Evolutionary conservation across 2,329 filamentous ascomycete genomes (phyloP).

Genomic region (Fusarium nelsonii): DNA sequence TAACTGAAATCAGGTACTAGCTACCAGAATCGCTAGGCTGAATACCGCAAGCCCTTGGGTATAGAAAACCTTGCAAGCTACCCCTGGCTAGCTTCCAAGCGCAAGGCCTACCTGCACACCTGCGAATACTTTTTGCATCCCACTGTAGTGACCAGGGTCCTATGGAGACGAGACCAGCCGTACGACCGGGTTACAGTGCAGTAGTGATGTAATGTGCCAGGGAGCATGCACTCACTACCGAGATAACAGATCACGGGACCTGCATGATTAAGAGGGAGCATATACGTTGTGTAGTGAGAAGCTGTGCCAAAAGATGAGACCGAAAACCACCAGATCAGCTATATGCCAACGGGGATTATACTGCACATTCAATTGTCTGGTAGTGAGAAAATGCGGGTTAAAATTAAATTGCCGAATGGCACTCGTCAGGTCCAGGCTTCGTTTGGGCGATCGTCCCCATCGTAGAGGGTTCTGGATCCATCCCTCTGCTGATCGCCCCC

Average conservation of each 20-base stretch:
- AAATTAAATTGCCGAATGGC: not conserved
- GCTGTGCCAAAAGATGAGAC: too few species aligned
- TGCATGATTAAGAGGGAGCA: not conserved
- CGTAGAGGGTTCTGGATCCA: conserved; percentile 1
- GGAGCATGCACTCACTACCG: conserved; percentile 3
- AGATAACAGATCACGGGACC: not conserved
- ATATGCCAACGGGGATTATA: not conserved
- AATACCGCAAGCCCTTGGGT: too few species aligned
- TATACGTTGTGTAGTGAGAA: not conserved
- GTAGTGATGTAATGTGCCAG: not conserved
- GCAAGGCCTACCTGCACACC: too few species aligned
- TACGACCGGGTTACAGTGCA: not conserved
- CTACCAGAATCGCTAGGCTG: too few species aligned
- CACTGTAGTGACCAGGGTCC: conserved; percentile 1
- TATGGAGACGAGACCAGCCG: not conserved
- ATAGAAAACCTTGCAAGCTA: too few species aligned
- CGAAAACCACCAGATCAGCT: not conserved
- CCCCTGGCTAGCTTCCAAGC: too few species aligned
- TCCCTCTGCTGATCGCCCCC: not conserved
- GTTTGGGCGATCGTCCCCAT: not conserved
- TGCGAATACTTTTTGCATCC: too few species aligned
- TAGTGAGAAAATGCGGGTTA: not conserved
- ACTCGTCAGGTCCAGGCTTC: not conserved
- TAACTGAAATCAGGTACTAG: too few species aligned
- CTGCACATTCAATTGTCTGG: not conserved